Base-by-base conservation (phyloP, 2,329 filamentous ascomycete species). In the Geosmithia putterillii region DNA sequence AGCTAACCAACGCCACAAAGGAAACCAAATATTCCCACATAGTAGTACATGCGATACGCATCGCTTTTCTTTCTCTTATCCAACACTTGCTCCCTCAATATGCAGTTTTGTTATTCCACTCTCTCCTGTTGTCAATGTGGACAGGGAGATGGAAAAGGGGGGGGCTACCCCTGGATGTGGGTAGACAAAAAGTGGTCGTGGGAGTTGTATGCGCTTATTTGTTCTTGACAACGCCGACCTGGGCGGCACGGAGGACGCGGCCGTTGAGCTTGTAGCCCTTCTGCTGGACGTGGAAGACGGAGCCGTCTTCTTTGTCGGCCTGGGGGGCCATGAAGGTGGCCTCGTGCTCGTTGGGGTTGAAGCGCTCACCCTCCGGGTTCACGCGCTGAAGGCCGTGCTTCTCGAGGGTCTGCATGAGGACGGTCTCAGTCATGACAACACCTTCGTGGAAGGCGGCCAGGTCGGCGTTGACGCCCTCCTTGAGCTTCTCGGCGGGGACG, bases 251-350 rank as follows among this genome's bases (percentile, higher is more conserved):
- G 56, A 98, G 66, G 45, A 95, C 74, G 48, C 92, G 75, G 47
- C 90, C 89, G 61, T 98, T 96, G 50, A 96, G 77, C 65, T 79
- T 80, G 72, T 95, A 98, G 43, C 92, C 92, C 74, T 95, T 96
- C 65, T 86, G 86, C 73, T 96, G 90, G 41, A 87, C 87, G 61
- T 83, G 80, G 69, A 96, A 92, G 57, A 95, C 86, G 44, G 80
- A 84, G 54, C 86, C 87, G 57, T 96, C 80, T 63, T 95, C 84
- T 73, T 94, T 94, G 52, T 79, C 88, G 43, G 81, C 75, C 69
- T 87, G 79, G 38, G 88, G 86, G 9, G 86, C 80, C 81, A 94
- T 89, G 68, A 96, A 96, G 19, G 86, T 92, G 34, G 92, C 92
- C 73, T 98, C 92, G 63, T 96, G 92, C 65, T 86, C 75, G 65